A percentile compares a stretch with the other conserved stretches of the same genome.
phyloP scores from a whole-genome alignment of 768 basidiomycete genomes.

The Lactarius hatsudake region DNA sequence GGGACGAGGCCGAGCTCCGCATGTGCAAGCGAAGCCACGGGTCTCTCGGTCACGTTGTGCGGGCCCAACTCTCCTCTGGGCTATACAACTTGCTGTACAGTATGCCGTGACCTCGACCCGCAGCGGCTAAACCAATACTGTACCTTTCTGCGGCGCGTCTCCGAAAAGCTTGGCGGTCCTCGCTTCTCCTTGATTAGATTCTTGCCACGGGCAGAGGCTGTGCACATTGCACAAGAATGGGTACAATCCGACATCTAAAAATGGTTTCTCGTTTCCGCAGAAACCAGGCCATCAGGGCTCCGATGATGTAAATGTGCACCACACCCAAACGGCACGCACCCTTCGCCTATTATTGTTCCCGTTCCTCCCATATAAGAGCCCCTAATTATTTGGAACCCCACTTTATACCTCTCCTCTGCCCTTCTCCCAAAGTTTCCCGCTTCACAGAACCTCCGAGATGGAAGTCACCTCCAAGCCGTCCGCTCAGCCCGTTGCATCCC shows the following conservation, averaged over 20 bases:
- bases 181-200: too few species aligned
- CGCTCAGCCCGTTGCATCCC: conserved; percentile 40
- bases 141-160: too few species aligned
- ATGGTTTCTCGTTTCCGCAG: not conserved
- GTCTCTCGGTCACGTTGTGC: too few species aligned
- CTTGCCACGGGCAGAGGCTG: not conserved
- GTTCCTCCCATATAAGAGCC: conserved; percentile 1
- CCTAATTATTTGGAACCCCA: not conserved
- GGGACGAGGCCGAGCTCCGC: too few species aligned
- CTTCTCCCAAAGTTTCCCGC: not conserved
- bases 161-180: too few species aligned
- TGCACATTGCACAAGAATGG: not conserved
- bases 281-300: not conserved
- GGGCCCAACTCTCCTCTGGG: too few species aligned
- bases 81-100: too few species aligned
- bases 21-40: too few species aligned
- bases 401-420: not conserved
- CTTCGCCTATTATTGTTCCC: not conserved
- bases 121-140: too few species aligned
- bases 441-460: conserved; percentile 26
- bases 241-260: not conserved
- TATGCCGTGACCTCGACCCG: too few species aligned
- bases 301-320: not conserved
- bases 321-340: not conserved
- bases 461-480: conserved; percentile 32